Percentiles rank a stretch among this genome's conserved stretches.
phyloP scores from a whole-genome alignment of 371 early-diverging fungal species.

The Syncephalastrum contaminatum region DNA sequence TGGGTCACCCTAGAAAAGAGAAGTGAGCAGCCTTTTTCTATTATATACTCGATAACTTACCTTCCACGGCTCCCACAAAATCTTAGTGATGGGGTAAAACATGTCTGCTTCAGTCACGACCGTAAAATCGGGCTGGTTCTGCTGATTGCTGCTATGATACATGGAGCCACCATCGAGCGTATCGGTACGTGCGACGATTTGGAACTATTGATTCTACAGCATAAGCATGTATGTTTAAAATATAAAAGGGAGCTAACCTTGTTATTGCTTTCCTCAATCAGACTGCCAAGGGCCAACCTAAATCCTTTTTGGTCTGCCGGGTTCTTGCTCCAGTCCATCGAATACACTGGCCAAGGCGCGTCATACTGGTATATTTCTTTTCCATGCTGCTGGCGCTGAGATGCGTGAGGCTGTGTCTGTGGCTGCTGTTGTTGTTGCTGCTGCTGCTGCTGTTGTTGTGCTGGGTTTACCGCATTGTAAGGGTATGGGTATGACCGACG shows the following conservation, averaged over 20 bases:
- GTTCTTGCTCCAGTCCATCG: slow-evolving; percentile 82
- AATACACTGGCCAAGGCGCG: slow-evolving; percentile 85
- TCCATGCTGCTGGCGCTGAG: neutral
- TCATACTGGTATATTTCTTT: slow-evolving; percentile 84
- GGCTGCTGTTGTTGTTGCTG: too few species aligned
- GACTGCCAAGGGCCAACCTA: slow-evolving; percentile 82
- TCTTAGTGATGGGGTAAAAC: slow-evolving; percentile 82
- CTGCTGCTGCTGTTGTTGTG: too few species aligned
- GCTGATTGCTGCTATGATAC: slow-evolving; percentile 17
- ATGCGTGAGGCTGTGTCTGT: too few species aligned
- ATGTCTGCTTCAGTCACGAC: slow-evolving; percentile 69
- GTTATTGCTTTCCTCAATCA: slow-evolving; percentile 80
- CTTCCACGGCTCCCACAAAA: slow-evolving; percentile 79
- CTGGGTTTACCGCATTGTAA: too few species aligned
- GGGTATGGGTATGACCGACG: too few species aligned
- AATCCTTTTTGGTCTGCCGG: slow-evolving; percentile 65
- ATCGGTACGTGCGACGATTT: slow-evolving; percentile 47
- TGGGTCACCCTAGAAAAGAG: slow-evolving; percentile 12
- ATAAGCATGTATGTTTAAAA: slow-evolving; percentile 8
- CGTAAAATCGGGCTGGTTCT: slow-evolving; percentile 57
- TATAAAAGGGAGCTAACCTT: slow-evolving; percentile 48
- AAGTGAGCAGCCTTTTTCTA: neutral
- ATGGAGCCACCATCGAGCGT: slow-evolving; percentile 14
- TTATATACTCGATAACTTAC: slow-evolving; percentile 23
- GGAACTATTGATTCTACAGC: slow-evolving; percentile 17